Percentiles rank a stretch among this genome's conserved stretches.
Evolutionary conservation across 495 filamentous ascomycete genomes (phyloP).

Genomic region (Aspergillus conjunctus): DNA sequence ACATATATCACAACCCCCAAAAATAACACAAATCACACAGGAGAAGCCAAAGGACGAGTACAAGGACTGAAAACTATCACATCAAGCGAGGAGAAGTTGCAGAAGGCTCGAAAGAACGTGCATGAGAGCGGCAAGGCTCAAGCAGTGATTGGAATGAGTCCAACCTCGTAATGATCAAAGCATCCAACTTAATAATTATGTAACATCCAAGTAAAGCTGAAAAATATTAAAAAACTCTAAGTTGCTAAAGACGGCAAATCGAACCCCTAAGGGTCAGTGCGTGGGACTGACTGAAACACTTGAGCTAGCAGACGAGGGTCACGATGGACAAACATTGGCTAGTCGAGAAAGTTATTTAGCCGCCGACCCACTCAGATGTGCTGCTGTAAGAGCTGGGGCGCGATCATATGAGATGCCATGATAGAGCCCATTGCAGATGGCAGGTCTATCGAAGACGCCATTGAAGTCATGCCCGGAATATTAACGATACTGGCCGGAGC

Average conservation of each 20-base stretch:
- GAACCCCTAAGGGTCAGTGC: neutral
- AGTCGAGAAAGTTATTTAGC: constrained; percentile 1
- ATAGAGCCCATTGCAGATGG: constrained; percentile 41
- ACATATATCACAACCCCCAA: constrained; percentile 12
- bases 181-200: constrained; percentile 7
- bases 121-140: neutral
- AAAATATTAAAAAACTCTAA: constrained; percentile 16
- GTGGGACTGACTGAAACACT: constrained; percentile 4
- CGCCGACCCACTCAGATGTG: constrained; percentile 39
- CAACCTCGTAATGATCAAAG: neutral
- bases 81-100: neutral
- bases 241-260: neutral
- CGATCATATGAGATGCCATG: constrained; percentile 46
- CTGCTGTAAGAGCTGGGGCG: constrained; percentile 50
- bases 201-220: constrained; percentile 3
- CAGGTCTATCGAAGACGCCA: constrained; percentile 43
- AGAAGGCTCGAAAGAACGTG: neutral
- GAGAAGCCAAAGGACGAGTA: neutral
- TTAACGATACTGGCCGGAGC: constrained; percentile 36
- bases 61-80: neutral
- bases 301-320: neutral
- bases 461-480: constrained; percentile 43
- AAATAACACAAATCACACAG: neutral
- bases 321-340: neutral
- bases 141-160: neutral